A percentile compares a stretch with the other conserved stretches of the same genome.
Conservation (phyloP, 345 rosid genomes). For the Psidium friedrichsthalianum region DNA sequence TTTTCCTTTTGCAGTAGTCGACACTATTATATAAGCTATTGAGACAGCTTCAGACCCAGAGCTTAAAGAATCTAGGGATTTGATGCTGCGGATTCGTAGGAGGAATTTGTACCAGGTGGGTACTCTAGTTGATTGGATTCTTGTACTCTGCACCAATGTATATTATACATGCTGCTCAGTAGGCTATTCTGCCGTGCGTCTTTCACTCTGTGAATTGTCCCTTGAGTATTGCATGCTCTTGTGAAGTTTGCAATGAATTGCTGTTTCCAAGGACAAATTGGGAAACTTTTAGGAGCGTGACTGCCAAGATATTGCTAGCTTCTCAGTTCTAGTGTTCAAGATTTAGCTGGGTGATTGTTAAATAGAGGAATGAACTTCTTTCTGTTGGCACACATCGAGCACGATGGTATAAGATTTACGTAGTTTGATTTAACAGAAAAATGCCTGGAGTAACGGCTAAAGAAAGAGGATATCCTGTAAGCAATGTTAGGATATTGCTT, state of each 20-base stretch:
- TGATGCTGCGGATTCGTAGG: constrained; percentile 74
- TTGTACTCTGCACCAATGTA: neutral
- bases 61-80: constrained; percentile 69
- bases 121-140: neutral
- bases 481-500: constrained; percentile 83
- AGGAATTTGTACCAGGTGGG: constrained; percentile 79
- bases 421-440: constrained; percentile 30
- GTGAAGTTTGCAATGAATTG: constrained; percentile 88
- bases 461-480: constrained; percentile 71
- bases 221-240: neutral
- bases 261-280: constrained; percentile 77
- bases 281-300: constrained; percentile 75
- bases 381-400: neutral
- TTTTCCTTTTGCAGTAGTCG: constrained; percentile 53
- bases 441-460: constrained; percentile 42
- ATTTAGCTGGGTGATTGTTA: neutral
- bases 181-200: neutral
- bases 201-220: neutral
- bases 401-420: neutral
- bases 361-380: neutral
- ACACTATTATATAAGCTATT: constrained; percentile 68
- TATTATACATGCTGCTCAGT: neutral
- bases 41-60: constrained; percentile 68
- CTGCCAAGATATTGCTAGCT: constrained; percentile 87
- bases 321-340: constrained; percentile 53